Percentiles rank a stretch among this genome's conserved stretches.
phyloP scores from a whole-genome alignment of 2,329 filamentous ascomycete species.

The Colletotrichum phormii region DNA sequence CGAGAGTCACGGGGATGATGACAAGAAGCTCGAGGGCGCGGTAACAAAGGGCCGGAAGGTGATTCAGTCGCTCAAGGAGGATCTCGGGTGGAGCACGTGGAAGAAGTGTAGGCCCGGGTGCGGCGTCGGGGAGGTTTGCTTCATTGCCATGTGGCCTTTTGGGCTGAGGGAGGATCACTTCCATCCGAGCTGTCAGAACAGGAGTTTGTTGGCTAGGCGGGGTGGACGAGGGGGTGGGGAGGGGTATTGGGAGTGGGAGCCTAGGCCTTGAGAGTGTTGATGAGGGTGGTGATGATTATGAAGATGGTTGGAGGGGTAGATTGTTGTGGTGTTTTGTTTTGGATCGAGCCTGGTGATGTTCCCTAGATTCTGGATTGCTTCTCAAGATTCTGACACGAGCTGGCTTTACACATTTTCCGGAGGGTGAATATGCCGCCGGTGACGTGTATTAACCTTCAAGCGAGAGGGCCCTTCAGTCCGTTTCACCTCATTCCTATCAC shows the following conservation, averaged over 20 bases:
- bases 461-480: not conserved
- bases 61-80: constrained; percentile 52
- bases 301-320: too few relatives aligned
- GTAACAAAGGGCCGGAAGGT: constrained; percentile 27
- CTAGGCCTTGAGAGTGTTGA: not conserved
- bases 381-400: not conserved
- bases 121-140: constrained; percentile 64
- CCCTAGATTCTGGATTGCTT: not conserved
- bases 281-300: not conserved
- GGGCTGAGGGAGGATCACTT: constrained; percentile 66
- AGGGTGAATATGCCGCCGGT: too few relatives aligned
- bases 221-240: not conserved
- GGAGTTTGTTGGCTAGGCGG: constrained; percentile 14
- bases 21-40: not conserved
- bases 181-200: constrained; percentile 28
- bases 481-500: not conserved
- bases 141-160: constrained; percentile 74
- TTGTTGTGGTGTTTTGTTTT: not conserved
- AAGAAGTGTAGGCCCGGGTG: constrained; percentile 65
- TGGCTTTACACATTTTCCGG: not conserved
- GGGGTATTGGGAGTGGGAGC: constrained; percentile 22
- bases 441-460: too few relatives aligned
- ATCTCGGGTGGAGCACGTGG: constrained; percentile 71
- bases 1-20: not conserved
- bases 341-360: not conserved